Evolutionary conservation across 2,329 filamentous ascomycete genomes (phyloP), one percentile per base, ranked within the genome.

Genomic region (Metarhizium sp.): DNA sequence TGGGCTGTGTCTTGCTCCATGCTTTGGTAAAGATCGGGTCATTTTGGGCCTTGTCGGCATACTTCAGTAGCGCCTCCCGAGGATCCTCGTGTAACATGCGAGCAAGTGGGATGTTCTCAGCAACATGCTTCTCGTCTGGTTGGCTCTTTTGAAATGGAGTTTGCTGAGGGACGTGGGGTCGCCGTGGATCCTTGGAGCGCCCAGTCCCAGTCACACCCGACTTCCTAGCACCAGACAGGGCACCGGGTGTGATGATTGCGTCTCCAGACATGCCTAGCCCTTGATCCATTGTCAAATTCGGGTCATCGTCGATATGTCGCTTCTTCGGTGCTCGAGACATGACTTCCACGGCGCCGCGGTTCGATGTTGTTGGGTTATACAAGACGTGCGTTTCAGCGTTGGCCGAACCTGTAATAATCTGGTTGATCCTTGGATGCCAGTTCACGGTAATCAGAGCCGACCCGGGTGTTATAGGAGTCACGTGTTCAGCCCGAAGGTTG

Each of bases 51-150:
- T 95, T 86, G 55, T 95, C 90, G 42, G 91, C 92, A 76, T 97
- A 99, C 74, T 95, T 96, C 58, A 99, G 74, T 66, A 99, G 74
- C 49, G 94, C 94, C 71, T 96, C 94, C 60, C 94, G 79, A 0
- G 94, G 94, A 74, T 99, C 94, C 69, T 99, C 94, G 70, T 99
- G 92, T 50, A 95, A 79, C 90, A 99, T 95, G 59, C 84, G 86
- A 59, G 90, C 92, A 13, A 97, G 79, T 32, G 92, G 90, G 53
- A 97, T 95, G 61, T 88, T 89, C 66, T 92, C 84, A 63, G 86
- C 86, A 58, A 99, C 90, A 68, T 95, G 90, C 64, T 87, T 87
- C 69, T 92, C 88, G 69, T 97, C 92, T 0, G 92, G 92, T 64
- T 94, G 88, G 58, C 80, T 88, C 71, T 95, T 94, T 63, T 89